Percentiles rank a stretch among this genome's conserved stretches.
Evolutionary conservation across 2,329 filamentous ascomycete species (phyloP).

Genomic region (Aspergillus pseudoglaucus): DNA sequence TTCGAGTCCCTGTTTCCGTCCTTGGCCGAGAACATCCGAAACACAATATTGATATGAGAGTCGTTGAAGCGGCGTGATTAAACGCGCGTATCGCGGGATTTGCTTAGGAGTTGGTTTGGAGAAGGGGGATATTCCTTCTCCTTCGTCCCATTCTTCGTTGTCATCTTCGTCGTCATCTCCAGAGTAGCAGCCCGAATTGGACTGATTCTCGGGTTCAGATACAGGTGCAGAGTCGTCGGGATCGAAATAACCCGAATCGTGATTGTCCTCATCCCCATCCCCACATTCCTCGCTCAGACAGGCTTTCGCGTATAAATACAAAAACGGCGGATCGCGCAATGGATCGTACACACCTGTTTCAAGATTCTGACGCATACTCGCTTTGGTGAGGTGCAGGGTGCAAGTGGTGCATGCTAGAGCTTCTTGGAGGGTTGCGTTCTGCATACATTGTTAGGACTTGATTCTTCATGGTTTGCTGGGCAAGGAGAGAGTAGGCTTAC

Average conservation of each 20-base stretch:
- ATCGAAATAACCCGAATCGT: too few relatives aligned
- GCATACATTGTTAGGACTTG: background rate
- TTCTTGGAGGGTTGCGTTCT: conserved; percentile 16
- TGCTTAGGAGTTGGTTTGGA: background rate
- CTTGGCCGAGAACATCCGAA: background rate
- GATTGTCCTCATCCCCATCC: conserved; percentile 1
- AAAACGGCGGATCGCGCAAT: conserved; percentile 15
- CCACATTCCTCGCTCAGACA: conserved; percentile 7
- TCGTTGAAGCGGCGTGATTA: background rate
- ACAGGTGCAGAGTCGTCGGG: too few relatives aligned
- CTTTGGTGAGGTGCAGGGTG: conserved; percentile 9
- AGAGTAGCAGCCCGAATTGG: too few relatives aligned
- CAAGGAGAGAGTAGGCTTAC: background rate
- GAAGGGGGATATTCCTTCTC: background rate
- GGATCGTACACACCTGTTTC: conserved; percentile 11
- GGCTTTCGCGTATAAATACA: background rate
- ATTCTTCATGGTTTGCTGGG: background rate
- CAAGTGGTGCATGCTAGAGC: conserved; percentile 21
- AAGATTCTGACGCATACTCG: conserved; percentile 12
- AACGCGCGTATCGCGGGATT: background rate
- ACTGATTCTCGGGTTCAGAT: too few relatives aligned
- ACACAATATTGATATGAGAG: background rate
- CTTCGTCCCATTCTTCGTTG: background rate
- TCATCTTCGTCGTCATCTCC: background rate
- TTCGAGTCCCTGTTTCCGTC: too few relatives aligned